Base-by-base conservation (phyloP, 129 eudicot genomes). In the Arctium minus region DNA sequence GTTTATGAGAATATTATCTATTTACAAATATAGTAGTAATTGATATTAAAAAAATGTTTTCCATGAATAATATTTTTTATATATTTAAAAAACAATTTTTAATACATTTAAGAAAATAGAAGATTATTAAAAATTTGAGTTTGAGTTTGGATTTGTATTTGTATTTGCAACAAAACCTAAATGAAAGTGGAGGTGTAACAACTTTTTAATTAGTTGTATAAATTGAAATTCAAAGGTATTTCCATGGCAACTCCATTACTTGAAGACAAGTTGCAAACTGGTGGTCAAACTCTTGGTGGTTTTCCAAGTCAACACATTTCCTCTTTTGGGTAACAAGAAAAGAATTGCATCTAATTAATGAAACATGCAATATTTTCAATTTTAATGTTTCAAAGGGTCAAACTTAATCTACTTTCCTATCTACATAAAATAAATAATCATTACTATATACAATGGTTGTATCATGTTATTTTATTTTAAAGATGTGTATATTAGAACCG, bases 191-290 rank as follows among this genome's bases (percentile, higher is more conserved):
- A 84, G 79, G 38, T 60, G 62, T 73, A 84, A 78, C 86, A 84
- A 72, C 86, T 84, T 72, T 30, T 71, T 50, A 56, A 56, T 71
- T 39, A 56, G 83, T 17, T 78, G 74, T 84, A 78, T 50, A 72
- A 78, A 83, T 36, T 38, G 50, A 78, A 72, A 84, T 78, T 84
- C 83, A 84, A 84, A 78, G 79, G 48, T 72, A 64, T 78, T 82
- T 84, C 27, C 86, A 72, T 84, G 74, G 68, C 83, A 84, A 62
- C 83, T 84, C 86, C 86, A 84, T 84, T 84, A 84, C 39, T 84
- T 48, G 65, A 53, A 12, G 22, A 53, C 86, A 84, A 82, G 56
- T 82, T 82, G 86, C 86, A 68, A 11, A 72, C 30, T 40, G 17
- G 35, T 72, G 83, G 86, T 84, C 86, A 78, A 78, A 80, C 84